These are phyloP conservation scores for Zalaria sp. DNA, from an alignment of 2,329 filamentous ascomycete genomes.

Conservation along the genomic window DNA sequence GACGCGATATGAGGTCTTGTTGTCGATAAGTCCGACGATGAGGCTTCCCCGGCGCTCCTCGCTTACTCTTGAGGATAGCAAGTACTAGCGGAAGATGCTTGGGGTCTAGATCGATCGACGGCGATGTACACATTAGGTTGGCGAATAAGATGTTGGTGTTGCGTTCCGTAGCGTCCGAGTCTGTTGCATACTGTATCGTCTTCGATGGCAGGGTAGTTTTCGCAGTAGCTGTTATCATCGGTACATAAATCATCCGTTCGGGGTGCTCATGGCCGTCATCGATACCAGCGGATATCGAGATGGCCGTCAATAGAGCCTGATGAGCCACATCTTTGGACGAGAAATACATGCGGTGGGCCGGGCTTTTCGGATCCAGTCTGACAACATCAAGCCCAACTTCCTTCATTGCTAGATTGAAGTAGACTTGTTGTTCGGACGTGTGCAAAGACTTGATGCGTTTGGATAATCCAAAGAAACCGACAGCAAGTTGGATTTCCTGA, in stretches of 20 bases:
- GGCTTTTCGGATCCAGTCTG: constrained; percentile 79
- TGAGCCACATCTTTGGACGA: constrained; percentile 84
- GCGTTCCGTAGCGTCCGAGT: constrained; percentile 57
- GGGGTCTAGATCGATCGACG: constrained; percentile 83
- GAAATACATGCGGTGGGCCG: constrained; percentile 97
- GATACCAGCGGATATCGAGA: constrained; percentile 82
- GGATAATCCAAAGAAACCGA: constrained; percentile 79
- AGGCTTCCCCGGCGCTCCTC: constrained; percentile 7
- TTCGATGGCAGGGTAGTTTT: constrained; percentile 92
- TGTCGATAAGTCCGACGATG: constrained; percentile 11
- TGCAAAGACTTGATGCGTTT: constrained; percentile 60
- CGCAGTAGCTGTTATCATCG: constrained; percentile 92
- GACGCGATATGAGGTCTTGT: constrained; percentile 61
- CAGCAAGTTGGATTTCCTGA: constrained; percentile 89
- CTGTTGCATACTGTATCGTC: constrained; percentile 65
- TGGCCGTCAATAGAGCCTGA: constrained; percentile 79
- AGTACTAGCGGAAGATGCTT: constrained; percentile 78
- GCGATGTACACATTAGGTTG: constrained; percentile 91
- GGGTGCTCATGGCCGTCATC: constrained; percentile 80
- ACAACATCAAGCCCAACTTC: constrained; percentile 90
- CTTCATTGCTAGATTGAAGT: constrained; percentile 85
- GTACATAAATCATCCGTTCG: constrained; percentile 80
- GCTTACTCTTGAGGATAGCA: constrained; percentile 49
- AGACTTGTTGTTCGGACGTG: constrained; percentile 54
- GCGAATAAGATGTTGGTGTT: constrained; percentile 95